Evolutionary conservation across 208 protist species (phyloP), one percentile per base, ranked within the genome.

Genomic region (Acanthamoeba healyi): DNA sequence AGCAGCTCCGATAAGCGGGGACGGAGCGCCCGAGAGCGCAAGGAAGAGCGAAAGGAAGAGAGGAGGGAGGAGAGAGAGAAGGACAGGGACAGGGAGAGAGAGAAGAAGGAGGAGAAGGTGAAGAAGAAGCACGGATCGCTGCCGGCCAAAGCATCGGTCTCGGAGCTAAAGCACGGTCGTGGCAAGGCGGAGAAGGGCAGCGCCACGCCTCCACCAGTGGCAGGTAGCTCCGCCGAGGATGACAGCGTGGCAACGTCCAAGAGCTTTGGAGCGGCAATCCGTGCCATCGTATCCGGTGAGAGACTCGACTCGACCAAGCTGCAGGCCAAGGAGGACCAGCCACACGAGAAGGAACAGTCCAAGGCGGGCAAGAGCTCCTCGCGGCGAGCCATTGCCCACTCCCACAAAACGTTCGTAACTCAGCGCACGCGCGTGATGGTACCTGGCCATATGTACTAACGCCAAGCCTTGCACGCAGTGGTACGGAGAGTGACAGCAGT

Each of bases 81-180:
- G 51, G 46, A 89, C 6, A 90, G 46, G 56, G 79, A 87, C 2
- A 61, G 61, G 49, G 79, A 87, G 38, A 61, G 32, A 56, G 74
- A 87, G 32, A n/a, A 77, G 17, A 29, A 86, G 38, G 26, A 56
- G 38, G 38, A 87, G 79, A 2, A 29, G 2, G 49, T 9, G 26
- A 87, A 87, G 79, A 84, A 84, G 74, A 46, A 56, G 42, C 32
- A 84, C 26, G 74, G 74, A 3, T 84, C 74, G 44, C 74, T 84
- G 6, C 74, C 74, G 74, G 74, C 74, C 74, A 84, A 84, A 42
- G 74, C 74, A 4, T 36, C 10, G 3, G 74, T 56, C 14, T 2
- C 74, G 14, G 74, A 84, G 10, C 74, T 84, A 0, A 84, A 36
- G 74, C 36, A 46, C 38, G 19, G 17, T 38, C 24, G 14, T 24